A percentile compares a stretch with the other conserved stretches of the same genome.
phyloP scores from a whole-genome alignment of 106 monocot genomes.

The Agapanthus africanus region DNA sequence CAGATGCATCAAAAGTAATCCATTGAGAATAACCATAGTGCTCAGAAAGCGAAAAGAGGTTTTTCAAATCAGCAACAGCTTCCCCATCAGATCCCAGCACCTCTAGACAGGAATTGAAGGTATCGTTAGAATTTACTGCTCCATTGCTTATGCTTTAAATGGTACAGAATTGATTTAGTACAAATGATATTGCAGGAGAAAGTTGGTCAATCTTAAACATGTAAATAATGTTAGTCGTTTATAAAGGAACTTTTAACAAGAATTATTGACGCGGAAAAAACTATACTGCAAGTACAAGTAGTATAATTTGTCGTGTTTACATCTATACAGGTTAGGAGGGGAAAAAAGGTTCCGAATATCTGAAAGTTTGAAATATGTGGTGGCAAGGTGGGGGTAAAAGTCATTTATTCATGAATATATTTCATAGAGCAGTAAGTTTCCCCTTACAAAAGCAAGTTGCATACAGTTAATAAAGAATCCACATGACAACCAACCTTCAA shows the following conservation, averaged over 20 bases:
- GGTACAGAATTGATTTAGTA: neutral
- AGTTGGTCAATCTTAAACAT: neutral
- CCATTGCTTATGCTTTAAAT: neutral
- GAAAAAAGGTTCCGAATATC: neutral
- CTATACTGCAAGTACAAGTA: neutral
- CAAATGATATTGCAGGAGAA: neutral
- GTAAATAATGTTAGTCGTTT: neutral
- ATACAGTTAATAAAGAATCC: neutral
- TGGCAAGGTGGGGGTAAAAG: no score
- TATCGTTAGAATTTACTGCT: conserved; percentile 2
- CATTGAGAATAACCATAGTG: conserved; percentile 87
- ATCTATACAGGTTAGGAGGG: neutral
- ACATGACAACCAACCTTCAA: conserved; percentile 64
- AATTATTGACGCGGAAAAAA: neutral
- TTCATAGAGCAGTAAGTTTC: neutral
- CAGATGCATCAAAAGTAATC: conserved; percentile 97
- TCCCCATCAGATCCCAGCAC: conserved; percentile 75
- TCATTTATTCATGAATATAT: neutral
- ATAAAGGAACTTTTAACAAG: neutral
- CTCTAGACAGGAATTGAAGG: conserved; percentile 34
- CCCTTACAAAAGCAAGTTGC: no score
- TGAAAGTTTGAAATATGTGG: conserved; percentile 3
- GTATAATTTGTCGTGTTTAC: neutral
- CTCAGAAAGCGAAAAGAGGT: conserved; percentile 84
- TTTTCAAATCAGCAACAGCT: conserved; percentile 91